Evolutionary conservation across 1,139 yeast genomes (phyloP).

Genomic region (Nakaseomyces bracarensis): DNA sequence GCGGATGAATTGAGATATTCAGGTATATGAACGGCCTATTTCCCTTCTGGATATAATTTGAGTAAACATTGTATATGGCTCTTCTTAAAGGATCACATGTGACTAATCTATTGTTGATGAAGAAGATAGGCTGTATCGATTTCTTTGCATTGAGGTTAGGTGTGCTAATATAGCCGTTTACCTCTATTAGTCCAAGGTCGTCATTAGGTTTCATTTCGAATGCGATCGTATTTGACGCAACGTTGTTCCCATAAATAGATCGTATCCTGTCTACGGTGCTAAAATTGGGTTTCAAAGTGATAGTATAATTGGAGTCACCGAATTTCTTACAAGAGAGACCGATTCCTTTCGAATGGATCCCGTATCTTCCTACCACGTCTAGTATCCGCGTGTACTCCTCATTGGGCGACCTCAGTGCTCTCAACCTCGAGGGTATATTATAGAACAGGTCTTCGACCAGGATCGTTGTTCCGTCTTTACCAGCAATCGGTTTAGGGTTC

Average conservation of each 20-base stretch:
- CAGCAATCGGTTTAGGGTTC: constrained; percentile 73
- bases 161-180: constrained; percentile 58
- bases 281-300: constrained; percentile 44
- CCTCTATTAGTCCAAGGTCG: constrained; percentile 42
- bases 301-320: constrained; percentile 54
- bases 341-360: constrained; percentile 60
- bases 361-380: constrained; percentile 78
- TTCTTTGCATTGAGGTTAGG: constrained; percentile 68
- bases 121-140: constrained; percentile 58
- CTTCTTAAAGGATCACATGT: constrained; percentile 71
- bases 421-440: constrained; percentile 72
- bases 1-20: constrained; percentile 55
- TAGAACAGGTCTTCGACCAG: constrained; percentile 83
- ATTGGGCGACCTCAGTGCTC: constrained; percentile 54
- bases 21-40: constrained; percentile 71
- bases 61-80: constrained; percentile 58
- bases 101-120: constrained; percentile 78
- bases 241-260: constrained; percentile 57
- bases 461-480: constrained; percentile 79
- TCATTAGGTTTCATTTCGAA: constrained; percentile 33
- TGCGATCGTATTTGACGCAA: constrained; percentile 53
- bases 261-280: constrained; percentile 61
- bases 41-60: constrained; percentile 69
- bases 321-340: constrained; percentile 74
- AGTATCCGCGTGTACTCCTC: constrained; percentile 73